Base-by-base conservation (phyloP, 179 eudicot genomes). In the Beta corolliflora region DNA sequence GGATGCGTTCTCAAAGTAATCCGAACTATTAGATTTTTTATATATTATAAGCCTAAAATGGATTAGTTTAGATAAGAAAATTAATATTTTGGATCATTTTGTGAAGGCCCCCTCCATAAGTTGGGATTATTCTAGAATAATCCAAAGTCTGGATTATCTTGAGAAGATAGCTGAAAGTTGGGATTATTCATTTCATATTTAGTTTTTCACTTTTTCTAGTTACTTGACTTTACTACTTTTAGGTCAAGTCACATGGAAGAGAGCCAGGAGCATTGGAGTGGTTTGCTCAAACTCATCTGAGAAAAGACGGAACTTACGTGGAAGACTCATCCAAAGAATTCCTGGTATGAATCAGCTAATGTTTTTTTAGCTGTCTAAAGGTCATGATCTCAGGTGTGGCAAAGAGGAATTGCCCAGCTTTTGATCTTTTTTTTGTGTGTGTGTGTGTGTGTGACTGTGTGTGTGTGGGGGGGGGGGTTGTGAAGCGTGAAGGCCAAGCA, bases 201-300 rank as follows among this genome's bases (percentile, higher is more conserved):
- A 60, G 19, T n/a, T n/a, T n/a, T n/a, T n/a, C n/a, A n/a, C n/a
- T 56, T 25, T 59, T 25, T 67, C 25, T 21, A 14, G 63, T 64
- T 69, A 41, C 29, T 73, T 23, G 55, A 70, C 25, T 53, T 63
- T 73, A 13, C 65, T 52, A 59, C 63, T 85, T 46, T 61, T 59
- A 82, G 87, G 85, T 79, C 67, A 82, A 79, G 81, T 54, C 66
- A 64, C 75, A 79, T 71, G 85, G 85, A 59, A 85, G 87, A 63
- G 85, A 85, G 81, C 87, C 85, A n/a, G 85, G 87, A 76, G 83
- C 87, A 71, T 25, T 85, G 78, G 87, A 85, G 85, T 85, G 87
- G 85, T 85, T 85, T 65, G 83, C 73, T 79, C 80, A 79, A 79
- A 85, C 87, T 71, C 87, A 85, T 82, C 63, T 71, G 66, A 79